Percentiles rank a stretch among this genome's conserved stretches.
phyloP scores from a whole-genome alignment of 768 basidiomycete genomes.

The Pluteus cervinus region DNA sequence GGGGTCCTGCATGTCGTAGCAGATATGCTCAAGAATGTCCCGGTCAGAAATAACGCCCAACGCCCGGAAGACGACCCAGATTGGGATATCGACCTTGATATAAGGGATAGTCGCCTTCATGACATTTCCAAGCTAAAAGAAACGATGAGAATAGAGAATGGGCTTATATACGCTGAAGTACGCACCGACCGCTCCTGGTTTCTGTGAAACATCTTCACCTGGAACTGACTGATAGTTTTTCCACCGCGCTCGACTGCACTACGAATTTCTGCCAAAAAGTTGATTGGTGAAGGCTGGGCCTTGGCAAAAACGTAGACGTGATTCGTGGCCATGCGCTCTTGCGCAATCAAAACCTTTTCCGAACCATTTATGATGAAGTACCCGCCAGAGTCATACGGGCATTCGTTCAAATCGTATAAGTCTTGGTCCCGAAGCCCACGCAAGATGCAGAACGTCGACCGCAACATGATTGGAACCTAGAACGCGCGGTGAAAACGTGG shows the following conservation, averaged over 20 bases:
- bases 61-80: slow-evolving; percentile 98
- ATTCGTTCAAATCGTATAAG: slow-evolving; percentile 91
- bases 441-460: slow-evolving; percentile 92
- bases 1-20: slow-evolving; percentile 93
- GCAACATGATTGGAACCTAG: slow-evolving; percentile 96
- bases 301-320: slow-evolving; percentile 99
- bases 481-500: slow-evolving; percentile 3
- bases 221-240: slow-evolving; percentile 96
- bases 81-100: slow-evolving; percentile 96
- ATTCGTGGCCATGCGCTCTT: slow-evolving; percentile 99
- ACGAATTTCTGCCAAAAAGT: slow-evolving; percentile 94
- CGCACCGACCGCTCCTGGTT: slow-evolving; percentile 85
- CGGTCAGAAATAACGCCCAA: slow-evolving; percentile 96
- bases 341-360: slow-evolving; percentile 99
- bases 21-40: slow-evolving; percentile 97
- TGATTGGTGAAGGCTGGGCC: slow-evolving; percentile 92
- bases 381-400: slow-evolving; percentile 97
- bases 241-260: slow-evolving; percentile 97
- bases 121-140: slow-evolving; percentile 69
- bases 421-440: slow-evolving; percentile 72
- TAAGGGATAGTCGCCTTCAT: slow-evolving; percentile 98
- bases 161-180: slow-evolving; percentile 12
- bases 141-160: slow-evolving; percentile 6
- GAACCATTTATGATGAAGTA: slow-evolving; percentile 99
- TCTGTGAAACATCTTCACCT: slow-evolving; percentile 94